These are phyloP conservation scores for Paracamarosporium sp. DNA, from an alignment of 2,329 filamentous ascomycete genomes.

Conservation along the genomic window DNA sequence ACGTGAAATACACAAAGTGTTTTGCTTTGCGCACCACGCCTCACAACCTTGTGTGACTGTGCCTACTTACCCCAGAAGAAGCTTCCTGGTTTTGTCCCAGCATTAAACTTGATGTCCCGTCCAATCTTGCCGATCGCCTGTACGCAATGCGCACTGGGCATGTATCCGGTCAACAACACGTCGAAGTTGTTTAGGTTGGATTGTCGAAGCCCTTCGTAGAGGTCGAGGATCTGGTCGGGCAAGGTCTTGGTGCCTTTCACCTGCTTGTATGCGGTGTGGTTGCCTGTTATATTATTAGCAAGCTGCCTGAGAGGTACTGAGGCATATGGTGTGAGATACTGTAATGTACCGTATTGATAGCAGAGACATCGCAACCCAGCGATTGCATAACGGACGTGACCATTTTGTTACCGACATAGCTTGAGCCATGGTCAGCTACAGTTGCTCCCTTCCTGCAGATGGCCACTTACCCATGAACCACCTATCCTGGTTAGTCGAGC, in stretches of 20 bases:
- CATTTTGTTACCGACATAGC: conserved; percentile 98
- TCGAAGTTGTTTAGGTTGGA: conserved; percentile 89
- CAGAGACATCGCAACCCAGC: conserved; percentile 90
- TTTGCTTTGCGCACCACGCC: not conserved
- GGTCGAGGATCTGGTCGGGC: conserved; percentile 79
- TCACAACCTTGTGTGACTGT: not conserved
- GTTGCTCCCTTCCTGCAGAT: not conserved
- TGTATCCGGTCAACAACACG: conserved; percentile 93
- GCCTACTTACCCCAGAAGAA: conserved; percentile 82
- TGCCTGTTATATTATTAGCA: conserved; percentile 64
- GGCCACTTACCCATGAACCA: conserved; percentile 73
- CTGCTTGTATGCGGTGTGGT: conserved; percentile 91
- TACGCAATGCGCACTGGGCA: conserved; percentile 85
- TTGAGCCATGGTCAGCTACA: conserved; percentile 51
- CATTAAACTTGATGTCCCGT: conserved; percentile 75
- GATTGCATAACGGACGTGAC: conserved; percentile 94
- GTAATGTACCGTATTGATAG: conserved; percentile 96
- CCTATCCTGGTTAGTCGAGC: conserved; percentile 55
- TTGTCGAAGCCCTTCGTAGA: conserved; percentile 84
- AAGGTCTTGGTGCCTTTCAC: conserved; percentile 84
- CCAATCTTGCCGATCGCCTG: conserved; percentile 85
- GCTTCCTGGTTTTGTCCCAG: conserved; percentile 67
- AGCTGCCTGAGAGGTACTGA: not conserved
- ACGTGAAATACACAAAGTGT: not conserved
- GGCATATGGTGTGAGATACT: conserved; percentile 62